These are phyloP conservation scores for Priceomyces castillae DNA, from an alignment of 805 yeast genomes.

Conservation along the genomic window DNA sequence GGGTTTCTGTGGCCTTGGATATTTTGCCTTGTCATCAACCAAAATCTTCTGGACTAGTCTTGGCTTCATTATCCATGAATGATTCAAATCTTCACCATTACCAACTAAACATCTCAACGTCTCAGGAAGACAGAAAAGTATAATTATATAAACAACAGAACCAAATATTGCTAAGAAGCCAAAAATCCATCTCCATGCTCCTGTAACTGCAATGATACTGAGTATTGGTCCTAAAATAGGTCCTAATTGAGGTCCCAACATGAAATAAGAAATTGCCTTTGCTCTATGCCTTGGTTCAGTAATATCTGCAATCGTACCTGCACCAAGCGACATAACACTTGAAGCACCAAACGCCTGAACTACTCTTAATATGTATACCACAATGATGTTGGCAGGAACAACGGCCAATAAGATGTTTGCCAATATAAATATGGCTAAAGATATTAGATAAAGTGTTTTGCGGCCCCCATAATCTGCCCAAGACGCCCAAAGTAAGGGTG, in stretches of 20 bases:
- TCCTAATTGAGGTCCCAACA: conserved; percentile 41
- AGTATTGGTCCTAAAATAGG: conserved; percentile 38
- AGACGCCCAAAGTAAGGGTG: conserved; percentile 56
- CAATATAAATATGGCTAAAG: conserved; percentile 24
- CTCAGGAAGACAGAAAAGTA: conserved; percentile 36
- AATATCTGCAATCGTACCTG: conserved; percentile 36
- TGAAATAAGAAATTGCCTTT: conserved; percentile 30
- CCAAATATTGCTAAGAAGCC: conserved; percentile 32
- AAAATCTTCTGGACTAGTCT: conserved; percentile 21
- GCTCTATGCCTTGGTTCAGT: conserved; percentile 30
- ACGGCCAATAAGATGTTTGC: conserved; percentile 30
- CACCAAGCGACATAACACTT: conserved; percentile 35
- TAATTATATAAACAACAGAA: conserved; percentile 18
- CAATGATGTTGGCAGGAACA: conserved; percentile 28
- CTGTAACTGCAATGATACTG: conserved; percentile 24
- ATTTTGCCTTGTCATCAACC: conserved; percentile 18
- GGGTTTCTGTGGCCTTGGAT: conserved; percentile 48
- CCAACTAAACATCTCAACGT: conserved; percentile 40
- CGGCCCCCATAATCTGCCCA: conserved; percentile 55
- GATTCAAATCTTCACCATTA: conserved; percentile 23
- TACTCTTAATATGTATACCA: conserved; percentile 28
- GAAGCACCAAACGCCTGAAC: conserved; percentile 40
- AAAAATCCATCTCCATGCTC: conserved; percentile 35
- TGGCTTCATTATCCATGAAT: conserved; percentile 28
- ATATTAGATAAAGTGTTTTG: conserved; percentile 25